phyloP scores from a whole-genome alignment of 129 eudicot species.

The Escallonia rubra region DNA sequence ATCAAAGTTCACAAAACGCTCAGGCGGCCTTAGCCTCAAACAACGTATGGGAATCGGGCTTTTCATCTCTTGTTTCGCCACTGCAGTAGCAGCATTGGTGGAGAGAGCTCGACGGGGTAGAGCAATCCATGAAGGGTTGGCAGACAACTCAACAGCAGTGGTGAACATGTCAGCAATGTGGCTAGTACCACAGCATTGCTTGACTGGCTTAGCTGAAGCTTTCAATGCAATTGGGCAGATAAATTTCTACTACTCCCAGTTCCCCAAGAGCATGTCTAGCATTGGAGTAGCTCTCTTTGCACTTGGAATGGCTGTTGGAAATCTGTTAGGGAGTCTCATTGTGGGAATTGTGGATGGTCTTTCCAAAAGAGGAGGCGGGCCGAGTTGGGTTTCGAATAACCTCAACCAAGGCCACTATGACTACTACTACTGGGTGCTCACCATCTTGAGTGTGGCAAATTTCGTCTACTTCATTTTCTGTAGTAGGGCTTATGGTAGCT shows the following conservation, averaged over 20 bases:
- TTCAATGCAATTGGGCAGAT: conserved; percentile 76
- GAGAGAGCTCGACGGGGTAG: conserved; percentile 40
- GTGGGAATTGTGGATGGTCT: conserved; percentile 28
- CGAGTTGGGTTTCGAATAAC: conserved; percentile 63
- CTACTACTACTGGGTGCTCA: conserved; percentile 68
- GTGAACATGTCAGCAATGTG: conserved; percentile 74
- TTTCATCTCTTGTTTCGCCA: conserved; percentile 36
- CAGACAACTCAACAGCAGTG: conserved; percentile 18
- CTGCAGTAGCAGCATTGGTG: conserved; percentile 45
- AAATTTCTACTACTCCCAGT: conserved; percentile 71
- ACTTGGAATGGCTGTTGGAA: conserved; percentile 54
- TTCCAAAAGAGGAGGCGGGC: conserved; percentile 39
- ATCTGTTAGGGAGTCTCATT: conserved; percentile 53
- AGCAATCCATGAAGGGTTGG: conserved; percentile 48
- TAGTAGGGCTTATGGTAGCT: conserved; percentile 49
- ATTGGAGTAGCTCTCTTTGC: conserved; percentile 67
- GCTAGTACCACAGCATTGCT: conserved; percentile 61
- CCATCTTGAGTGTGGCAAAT: conserved; percentile 42
- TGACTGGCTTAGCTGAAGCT: conserved; percentile 71
- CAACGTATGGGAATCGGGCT: conserved; percentile 76
- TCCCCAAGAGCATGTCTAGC: conserved; percentile 85
- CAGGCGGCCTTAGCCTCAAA: conserved; percentile 40
- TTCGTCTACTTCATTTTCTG: conserved; percentile 49
- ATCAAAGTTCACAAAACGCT: conserved; percentile 39
- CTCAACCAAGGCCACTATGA: conserved; percentile 74